These are phyloP conservation scores for Mycena amicta DNA, from an alignment of 768 basidiomycete species.

Conservation along the genomic window DNA sequence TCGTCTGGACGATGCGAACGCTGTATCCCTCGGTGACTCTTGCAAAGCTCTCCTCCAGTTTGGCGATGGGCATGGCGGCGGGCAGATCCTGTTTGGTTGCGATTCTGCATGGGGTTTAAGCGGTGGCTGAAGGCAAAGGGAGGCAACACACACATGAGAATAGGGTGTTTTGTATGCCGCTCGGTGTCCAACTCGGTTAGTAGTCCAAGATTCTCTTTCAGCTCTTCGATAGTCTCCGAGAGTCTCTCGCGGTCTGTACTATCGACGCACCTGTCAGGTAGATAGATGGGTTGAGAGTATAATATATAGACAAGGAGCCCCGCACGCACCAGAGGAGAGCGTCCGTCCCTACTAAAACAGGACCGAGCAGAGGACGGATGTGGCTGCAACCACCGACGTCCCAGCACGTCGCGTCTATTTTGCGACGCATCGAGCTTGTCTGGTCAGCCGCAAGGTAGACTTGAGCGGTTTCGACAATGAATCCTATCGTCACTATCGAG, in stretches of 20 bases:
- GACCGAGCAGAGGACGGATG: slow-evolving; percentile 34
- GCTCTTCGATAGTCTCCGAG: slow-evolving; percentile 51
- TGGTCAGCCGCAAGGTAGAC: slow-evolving; percentile 16
- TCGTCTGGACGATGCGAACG: slow-evolving; percentile 32
- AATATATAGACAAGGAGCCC: no score
- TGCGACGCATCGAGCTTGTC: slow-evolving; percentile 32
- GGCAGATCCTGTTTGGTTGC: slow-evolving; percentile 68
- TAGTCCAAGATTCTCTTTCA: slow-evolving; percentile 45
- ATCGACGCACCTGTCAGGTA: slow-evolving; percentile 50
- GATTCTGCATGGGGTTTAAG: no score
- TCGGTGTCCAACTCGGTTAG: slow-evolving; percentile 28
- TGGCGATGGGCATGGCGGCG: slow-evolving; percentile 48
- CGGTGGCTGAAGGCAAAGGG: no score
- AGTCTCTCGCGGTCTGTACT: slow-evolving; percentile 52
- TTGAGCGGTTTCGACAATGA: slow-evolving; percentile 63
- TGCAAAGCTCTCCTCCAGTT: slow-evolving; percentile 41
- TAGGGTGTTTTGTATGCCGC: slow-evolving; percentile 24
- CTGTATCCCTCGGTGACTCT: slow-evolving; percentile 32
- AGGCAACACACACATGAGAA: slow-evolving; percentile 40
- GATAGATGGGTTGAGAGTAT: no score
- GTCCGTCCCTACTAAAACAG: slow-evolving; percentile 38
- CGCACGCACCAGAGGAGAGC: slow-evolving; percentile 53
- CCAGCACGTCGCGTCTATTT: slow-evolving; percentile 58
- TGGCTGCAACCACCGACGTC: slow-evolving; percentile 64
- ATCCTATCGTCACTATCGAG: slow-evolving; percentile 45